Conservation (phyloP, 2,329 filamentous ascomycete genomes). For the Gnomoniopsis smithogilvyi region DNA sequence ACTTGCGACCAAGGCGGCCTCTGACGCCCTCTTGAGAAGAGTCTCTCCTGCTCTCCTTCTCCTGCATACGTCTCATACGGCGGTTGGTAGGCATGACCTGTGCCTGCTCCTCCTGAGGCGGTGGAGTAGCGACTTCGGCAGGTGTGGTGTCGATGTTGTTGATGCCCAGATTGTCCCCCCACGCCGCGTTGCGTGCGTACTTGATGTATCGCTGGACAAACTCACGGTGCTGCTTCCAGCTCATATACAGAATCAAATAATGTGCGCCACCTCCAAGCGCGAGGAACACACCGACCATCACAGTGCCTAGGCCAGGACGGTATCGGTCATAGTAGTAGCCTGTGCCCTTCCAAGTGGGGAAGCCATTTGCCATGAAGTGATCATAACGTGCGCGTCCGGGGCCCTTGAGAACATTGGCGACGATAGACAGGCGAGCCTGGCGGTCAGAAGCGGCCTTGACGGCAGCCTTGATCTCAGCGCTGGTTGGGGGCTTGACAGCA, state of each 20-base stretch:
- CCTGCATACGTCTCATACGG: conserved; percentile 83
- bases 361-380: conserved; percentile 88
- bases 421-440: conserved; percentile 79
- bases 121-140: conserved; percentile 27
- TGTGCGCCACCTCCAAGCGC: conserved; percentile 81
- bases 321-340: conserved; percentile 98
- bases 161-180: conserved; percentile 78
- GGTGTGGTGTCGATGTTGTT: conserved; percentile 43
- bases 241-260: conserved; percentile 80
- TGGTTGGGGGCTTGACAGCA: conserved; percentile 67
- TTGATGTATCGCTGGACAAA: conserved; percentile 91
- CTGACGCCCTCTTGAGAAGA: conserved; percentile 45
- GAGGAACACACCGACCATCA: conserved; percentile 77
- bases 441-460: conserved; percentile 79
- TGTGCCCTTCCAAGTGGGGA: conserved; percentile 94
- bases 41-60: conserved; percentile 58
- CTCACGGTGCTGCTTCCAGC: conserved; percentile 85
- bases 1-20: conserved; percentile 33
- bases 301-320: conserved; percentile 83
- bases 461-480: conserved; percentile 73
- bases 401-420: conserved; percentile 82
- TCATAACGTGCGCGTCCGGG: conserved; percentile 84
- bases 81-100: conserved; percentile 65
- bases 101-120: conserved; percentile 44
- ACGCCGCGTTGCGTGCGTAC: conserved; percentile 82